Evolutionary conservation across 805 yeast genomes (phyloP), one percentile per base, ranked within the genome.

Genomic region (Ogataea methanolica): DNA sequence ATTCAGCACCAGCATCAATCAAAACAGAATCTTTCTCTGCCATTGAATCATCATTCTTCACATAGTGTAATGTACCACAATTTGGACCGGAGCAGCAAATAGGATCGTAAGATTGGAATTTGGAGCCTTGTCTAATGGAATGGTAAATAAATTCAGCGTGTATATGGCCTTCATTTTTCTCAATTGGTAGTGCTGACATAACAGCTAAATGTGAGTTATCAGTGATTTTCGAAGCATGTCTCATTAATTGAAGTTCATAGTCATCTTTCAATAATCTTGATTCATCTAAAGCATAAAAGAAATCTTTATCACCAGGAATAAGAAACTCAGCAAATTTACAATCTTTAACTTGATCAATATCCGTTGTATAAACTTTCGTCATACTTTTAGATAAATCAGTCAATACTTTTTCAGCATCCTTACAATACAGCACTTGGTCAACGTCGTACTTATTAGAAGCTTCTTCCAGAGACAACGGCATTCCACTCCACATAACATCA

Each of bases 1-100:
- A 92, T 68, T 92, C 98, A 2, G 97, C 96, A 47, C 99, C 99
- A 8, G 98, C 97, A 70, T 92, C 99, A 45, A 92, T 83, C 51
- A 92, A 75, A 12, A 92, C 76, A 6, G 91, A 76, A 41, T 78
- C 80, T 59, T 80, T 82, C 17, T 76, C 77, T 11, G 65, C 73
- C 48, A 83, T 60, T 4, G 74, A 69, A 44, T 80, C 84, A 58
- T 90, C 94, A 61, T 92, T 92, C 60, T 83, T 83, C 17, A 87
- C 82, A 61, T 91, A 92, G 65, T 92, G 99, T 50, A 92, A 75
- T 2, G 97, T 89, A 15, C 96, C 88, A 65, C 96, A 88, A 54
- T 83, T 82, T 33, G 95, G 83, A 0, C 98, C 99, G 3, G 96
- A 78, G 60, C 99, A 91, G 65, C 98, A 92, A 47, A 92, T 90